Percentiles rank a stretch among this genome's conserved stretches.
Evolutionary conservation across 2,329 filamentous ascomycete genomes (phyloP).

Genomic region (Xylaria sp.): DNA sequence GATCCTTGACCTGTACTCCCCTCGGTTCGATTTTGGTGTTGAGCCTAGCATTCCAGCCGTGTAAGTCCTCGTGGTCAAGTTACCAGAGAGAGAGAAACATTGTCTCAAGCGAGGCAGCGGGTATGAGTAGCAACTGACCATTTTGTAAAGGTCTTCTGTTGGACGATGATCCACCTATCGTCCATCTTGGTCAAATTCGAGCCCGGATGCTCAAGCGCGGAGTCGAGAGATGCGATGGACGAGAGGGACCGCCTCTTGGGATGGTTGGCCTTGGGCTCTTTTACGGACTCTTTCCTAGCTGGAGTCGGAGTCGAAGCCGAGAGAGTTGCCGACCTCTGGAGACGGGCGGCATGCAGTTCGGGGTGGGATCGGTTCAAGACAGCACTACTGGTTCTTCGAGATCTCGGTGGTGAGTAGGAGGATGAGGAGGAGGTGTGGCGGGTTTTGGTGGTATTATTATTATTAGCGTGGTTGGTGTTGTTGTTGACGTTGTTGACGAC

Average conservation of each 20-base stretch:
- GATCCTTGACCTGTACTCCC: conserved; percentile 82
- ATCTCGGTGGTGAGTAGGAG: conserved; percentile 24
- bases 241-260: conserved; percentile 52
- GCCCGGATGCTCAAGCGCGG: conserved; percentile 59
- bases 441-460: not conserved
- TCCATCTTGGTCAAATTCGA: conserved; percentile 68
- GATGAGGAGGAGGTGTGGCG: not conserved
- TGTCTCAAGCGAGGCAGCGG: conserved; percentile 32
- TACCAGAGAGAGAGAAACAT: conserved; percentile 31
- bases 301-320: conserved; percentile 49
- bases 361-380: conserved; percentile 41
- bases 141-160: conserved; percentile 99
- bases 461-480: conserved; percentile 9
- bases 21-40: conserved; percentile 92
- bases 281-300: conserved; percentile 44
- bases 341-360: conserved; percentile 61
- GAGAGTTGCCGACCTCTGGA: conserved; percentile 57
- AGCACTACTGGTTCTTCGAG: conserved; percentile 40
- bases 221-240: conserved; percentile 58
- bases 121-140: conserved; percentile 66
- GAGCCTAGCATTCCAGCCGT: conserved; percentile 69
- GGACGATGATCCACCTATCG: conserved; percentile 79
- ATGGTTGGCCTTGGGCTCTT: conserved; percentile 49
- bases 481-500: conserved; percentile 12
- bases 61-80: conserved; percentile 37